A percentile compares a stretch with the other conserved stretches of the same genome.
Conservation (phyloP, 495 filamentous ascomycete species). For the Penicillium manginii region DNA sequence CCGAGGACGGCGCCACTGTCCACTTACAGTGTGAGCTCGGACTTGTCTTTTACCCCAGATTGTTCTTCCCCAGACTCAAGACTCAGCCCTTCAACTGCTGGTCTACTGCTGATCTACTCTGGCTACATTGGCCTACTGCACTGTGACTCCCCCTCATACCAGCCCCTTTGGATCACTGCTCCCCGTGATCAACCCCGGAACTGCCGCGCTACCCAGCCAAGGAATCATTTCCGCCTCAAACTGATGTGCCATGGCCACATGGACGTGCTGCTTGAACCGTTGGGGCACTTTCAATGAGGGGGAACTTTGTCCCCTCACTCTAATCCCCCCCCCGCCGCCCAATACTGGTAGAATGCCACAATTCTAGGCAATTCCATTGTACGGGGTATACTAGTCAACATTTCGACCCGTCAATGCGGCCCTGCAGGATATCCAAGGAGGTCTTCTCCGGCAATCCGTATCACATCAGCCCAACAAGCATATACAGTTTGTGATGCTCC, state of each 20-base stretch:
- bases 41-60: conserved; percentile 29
- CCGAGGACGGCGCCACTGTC: conserved; percentile 22
- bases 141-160: neutral
- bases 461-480: neutral
- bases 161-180: neutral
- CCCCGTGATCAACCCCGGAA: neutral
- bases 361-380: conserved; percentile 3
- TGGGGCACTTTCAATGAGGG: conserved; percentile 2
- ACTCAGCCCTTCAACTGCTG: neutral
- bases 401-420: neutral
- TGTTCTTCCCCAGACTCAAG: conserved; percentile 30
- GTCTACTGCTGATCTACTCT: too few relatives aligned
- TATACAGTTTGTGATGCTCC: neutral
- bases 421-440: neutral
- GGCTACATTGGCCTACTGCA: neutral
- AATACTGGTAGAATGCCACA: neutral
- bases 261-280: conserved; percentile 1
- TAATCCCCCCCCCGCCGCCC: neutral
- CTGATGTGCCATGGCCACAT: neutral
- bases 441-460: neutral
- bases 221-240: neutral
- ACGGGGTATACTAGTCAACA: neutral
- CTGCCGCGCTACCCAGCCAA: neutral
- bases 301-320: neutral
- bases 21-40: conserved; percentile 17